Evolutionary conservation across 257 asterid genomes (phyloP).

Genomic region (Eustoma russellianum): DNA sequence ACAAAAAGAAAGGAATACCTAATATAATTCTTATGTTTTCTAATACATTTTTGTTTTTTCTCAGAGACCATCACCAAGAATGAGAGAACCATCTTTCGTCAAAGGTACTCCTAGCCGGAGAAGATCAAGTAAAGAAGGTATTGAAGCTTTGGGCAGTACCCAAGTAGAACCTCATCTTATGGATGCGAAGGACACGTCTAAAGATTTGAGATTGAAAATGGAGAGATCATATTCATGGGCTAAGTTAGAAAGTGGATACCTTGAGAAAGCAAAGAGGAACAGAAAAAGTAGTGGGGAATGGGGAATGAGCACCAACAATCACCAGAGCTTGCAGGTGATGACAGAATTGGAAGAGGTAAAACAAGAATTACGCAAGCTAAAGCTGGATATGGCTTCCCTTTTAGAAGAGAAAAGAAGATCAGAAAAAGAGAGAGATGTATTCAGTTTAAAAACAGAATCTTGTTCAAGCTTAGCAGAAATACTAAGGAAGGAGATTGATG

Average conservation of each 20-base stretch:
- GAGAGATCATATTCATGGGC: constrained; percentile 45
- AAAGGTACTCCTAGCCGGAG: constrained; percentile 28
- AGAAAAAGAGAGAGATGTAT: constrained; percentile 32
- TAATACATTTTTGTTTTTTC: neutral
- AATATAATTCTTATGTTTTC: too few relatives aligned
- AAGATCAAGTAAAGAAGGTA: constrained; percentile 20
- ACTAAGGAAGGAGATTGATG: constrained; percentile 50
- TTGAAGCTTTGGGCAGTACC: constrained; percentile 26
- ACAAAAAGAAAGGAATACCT: too few relatives aligned
- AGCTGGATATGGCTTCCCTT: constrained; percentile 66
- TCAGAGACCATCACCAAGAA: constrained; percentile 24
- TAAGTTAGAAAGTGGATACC: constrained; percentile 21
- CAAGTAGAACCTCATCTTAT: constrained; percentile 50
- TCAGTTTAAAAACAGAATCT: constrained; percentile 23
- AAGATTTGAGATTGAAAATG: constrained; percentile 30
- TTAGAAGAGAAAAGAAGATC: constrained; percentile 54
- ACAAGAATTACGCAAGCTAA: constrained; percentile 54
- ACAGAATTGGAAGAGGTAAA: constrained; percentile 50
- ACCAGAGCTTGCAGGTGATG: constrained; percentile 31
- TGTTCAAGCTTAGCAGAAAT: constrained; percentile 24
- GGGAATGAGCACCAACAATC: constrained; percentile 13
- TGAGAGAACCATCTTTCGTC: constrained; percentile 47
- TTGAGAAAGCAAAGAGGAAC: constrained; percentile 36
- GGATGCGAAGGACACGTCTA: constrained; percentile 39
- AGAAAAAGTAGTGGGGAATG: constrained; percentile 21